A percentile compares a stretch with the other conserved stretches of the same genome.
Conservation (phyloP, 1,139 yeast genomes). For the Suhomyces yuchorum region DNA sequence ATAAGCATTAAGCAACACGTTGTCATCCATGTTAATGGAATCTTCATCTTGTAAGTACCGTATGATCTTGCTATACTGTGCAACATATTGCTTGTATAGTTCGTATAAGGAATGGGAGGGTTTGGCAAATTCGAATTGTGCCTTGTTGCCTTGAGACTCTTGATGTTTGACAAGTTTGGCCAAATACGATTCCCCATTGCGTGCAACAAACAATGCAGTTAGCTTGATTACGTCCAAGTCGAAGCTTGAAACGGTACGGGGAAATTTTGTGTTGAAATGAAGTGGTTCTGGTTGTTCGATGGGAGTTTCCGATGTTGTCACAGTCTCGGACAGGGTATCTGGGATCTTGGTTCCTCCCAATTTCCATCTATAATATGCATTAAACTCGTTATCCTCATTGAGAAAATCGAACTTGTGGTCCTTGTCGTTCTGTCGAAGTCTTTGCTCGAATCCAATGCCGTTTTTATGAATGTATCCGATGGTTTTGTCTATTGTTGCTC, state of each 20-base stretch:
- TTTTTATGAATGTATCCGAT: conserved; percentile 70
- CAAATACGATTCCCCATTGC: conserved; percentile 53
- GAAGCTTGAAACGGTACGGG: conserved; percentile 54
- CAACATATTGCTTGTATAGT: conserved; percentile 52
- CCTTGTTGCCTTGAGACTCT: conserved; percentile 38
- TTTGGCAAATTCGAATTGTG: conserved; percentile 71
- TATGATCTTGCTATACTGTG: conserved; percentile 56
- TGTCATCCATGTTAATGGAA: conserved; percentile 4
- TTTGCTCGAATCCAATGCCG: conserved; percentile 65
- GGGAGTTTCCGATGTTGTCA: neutral
- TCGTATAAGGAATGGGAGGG: conserved; percentile 61
- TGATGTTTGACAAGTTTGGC: conserved; percentile 40
- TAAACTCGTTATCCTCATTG: conserved; percentile 52
- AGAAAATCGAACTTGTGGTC: conserved; percentile 67
- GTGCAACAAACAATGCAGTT: conserved; percentile 69
- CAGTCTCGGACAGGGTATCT: too few relatives aligned
- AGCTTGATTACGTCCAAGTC: conserved; percentile 72
- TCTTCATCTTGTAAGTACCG: conserved; percentile 16
- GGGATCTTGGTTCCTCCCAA: conserved; percentile 15
- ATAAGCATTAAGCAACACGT: conserved; percentile 52
- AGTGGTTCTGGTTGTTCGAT: conserved; percentile 37
- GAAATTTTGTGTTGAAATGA: conserved; percentile 50
- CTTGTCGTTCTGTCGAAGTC: conserved; percentile 51
- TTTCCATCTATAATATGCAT: conserved; percentile 57
- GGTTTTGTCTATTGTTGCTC: conserved; percentile 64